A percentile compares a stretch with the other conserved stretches of the same genome.
phyloP scores from a whole-genome alignment of 2,329 filamentous ascomycete species.

The Cercospora sesami region DNA sequence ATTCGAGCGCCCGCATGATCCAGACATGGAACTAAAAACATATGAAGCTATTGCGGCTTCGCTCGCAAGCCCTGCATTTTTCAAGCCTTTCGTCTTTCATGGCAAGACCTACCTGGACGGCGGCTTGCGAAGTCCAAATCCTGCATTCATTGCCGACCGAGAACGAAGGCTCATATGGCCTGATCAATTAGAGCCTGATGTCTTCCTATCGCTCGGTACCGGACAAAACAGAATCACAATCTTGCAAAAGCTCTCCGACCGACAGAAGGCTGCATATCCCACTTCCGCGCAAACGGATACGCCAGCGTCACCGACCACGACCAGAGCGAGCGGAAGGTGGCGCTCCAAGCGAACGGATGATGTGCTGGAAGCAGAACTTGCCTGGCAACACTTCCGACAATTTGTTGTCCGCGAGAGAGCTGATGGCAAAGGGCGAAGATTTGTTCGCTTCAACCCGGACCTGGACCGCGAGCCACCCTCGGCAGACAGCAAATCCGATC shows the following conservation, averaged over 20 bases:
- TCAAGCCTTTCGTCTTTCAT: conserved; percentile 54
- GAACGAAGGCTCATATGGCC: conserved; percentile 44
- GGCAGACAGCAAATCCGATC: conserved; percentile 40
- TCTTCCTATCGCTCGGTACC: conserved; percentile 40
- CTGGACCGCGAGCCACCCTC: conserved; percentile 37
- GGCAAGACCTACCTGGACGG: conserved; percentile 54
- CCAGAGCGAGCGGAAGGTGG: conserved; percentile 28
- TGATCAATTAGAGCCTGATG: conserved; percentile 37
- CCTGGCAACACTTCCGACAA: conserved; percentile 39
- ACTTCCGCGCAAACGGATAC: conserved; percentile 6
- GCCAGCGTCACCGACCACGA: conserved; percentile 4
- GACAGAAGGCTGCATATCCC: conserved; percentile 23
- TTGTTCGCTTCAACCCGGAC: conserved; percentile 41
- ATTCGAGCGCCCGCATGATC: conserved; percentile 45
- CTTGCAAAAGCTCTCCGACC: conserved; percentile 34
- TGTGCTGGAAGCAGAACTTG: conserved; percentile 40
- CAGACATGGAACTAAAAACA: conserved; percentile 46
- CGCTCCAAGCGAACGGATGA: conserved; percentile 35
- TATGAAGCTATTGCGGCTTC: conserved; percentile 57
- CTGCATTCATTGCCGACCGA: conserved; percentile 52
- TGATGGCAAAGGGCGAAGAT: conserved; percentile 33
- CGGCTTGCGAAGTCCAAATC: conserved; percentile 53
- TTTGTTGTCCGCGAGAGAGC: conserved; percentile 33
- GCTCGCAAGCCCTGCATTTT: conserved; percentile 52
- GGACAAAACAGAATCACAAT: conserved; percentile 38